These are phyloP conservation scores for Vitis hybrid DNA, from an alignment of 177 flowering plant species.

Conservation along the genomic window DNA sequence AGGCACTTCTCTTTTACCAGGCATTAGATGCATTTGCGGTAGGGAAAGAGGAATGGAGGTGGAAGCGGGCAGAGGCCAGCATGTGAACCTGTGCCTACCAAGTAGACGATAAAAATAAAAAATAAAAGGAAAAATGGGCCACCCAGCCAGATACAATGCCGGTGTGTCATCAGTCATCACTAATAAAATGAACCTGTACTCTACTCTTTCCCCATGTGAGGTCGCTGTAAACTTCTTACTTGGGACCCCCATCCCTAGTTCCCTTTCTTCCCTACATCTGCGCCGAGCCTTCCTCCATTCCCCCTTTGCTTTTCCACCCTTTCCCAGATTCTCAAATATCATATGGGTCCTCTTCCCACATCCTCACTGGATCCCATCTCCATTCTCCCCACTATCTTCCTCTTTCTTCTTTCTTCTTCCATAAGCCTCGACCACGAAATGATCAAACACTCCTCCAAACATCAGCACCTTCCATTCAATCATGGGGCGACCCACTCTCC, in stretches of 20 bases:
- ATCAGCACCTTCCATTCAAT: too few relatives aligned
- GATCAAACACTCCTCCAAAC: too few relatives aligned
- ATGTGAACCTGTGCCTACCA: slow-evolving; percentile 20
- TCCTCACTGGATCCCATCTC: too few relatives aligned
- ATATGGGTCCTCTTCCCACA: not conserved
- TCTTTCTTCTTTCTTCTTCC: too few relatives aligned
- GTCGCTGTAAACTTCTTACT: slow-evolving; percentile 16
- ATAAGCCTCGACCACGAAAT: too few relatives aligned
- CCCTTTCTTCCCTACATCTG: slow-evolving; percentile 22
- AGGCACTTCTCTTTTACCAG: slow-evolving; percentile 8
- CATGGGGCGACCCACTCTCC: not conserved
- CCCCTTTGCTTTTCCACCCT: not conserved
- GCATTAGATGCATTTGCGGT: not conserved
- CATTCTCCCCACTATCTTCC: too few relatives aligned
- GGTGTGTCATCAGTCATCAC: not conserved
- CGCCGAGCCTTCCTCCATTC: slow-evolving; percentile 20
- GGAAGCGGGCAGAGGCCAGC: not conserved
- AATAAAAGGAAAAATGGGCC: slow-evolving; percentile 9
- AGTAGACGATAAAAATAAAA: too few relatives aligned
- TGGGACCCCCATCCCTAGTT: slow-evolving; percentile 9
- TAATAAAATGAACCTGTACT: too few relatives aligned
- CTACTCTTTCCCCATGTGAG: slow-evolving; percentile 26
- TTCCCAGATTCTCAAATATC: slow-evolving; percentile 13
- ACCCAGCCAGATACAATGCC: not conserved
- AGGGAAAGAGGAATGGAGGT: not conserved